phyloP scores from a whole-genome alignment of 306 rosid species.

The Acmispon strigosus region DNA sequence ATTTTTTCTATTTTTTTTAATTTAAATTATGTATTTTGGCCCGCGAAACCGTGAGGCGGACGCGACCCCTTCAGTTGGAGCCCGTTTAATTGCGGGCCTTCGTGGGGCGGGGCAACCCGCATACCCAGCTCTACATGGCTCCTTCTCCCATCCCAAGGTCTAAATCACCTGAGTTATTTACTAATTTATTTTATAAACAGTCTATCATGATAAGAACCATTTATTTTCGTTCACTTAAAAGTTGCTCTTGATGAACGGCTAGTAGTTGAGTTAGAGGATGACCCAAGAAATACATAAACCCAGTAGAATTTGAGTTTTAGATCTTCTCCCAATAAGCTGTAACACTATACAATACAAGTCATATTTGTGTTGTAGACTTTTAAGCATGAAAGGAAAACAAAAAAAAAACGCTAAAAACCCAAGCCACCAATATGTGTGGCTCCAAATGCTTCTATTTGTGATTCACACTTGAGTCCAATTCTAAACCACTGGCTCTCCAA shows the following conservation, averaged over 20 bases:
- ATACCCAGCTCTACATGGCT: no score
- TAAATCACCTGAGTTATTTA: neutral
- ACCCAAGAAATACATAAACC: slow-evolving; percentile 13
- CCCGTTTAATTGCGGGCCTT: no score
- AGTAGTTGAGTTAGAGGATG: neutral
- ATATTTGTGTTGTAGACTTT: slow-evolving; percentile 17
- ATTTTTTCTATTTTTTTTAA: no score
- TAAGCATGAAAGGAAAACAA: neutral
- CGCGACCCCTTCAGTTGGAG: no score
- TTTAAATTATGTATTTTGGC: no score
- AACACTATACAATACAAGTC: slow-evolving; percentile 20
- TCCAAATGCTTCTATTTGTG: slow-evolving; percentile 18
- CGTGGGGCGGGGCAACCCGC: no score
- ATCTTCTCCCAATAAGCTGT: slow-evolving; percentile 16
- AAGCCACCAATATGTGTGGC: slow-evolving; percentile 57
- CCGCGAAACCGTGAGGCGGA: no score
- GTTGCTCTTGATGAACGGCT: neutral
- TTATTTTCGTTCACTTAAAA: neutral
- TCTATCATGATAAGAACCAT: neutral
- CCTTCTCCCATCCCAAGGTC: no score
- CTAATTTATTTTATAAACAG: no score
- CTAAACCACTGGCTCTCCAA: slow-evolving; percentile 56
- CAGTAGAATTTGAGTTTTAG: slow-evolving; percentile 26
- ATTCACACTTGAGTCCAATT: slow-evolving; percentile 34
- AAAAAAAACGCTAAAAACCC: slow-evolving; percentile 20